Conservation (phyloP, 2,329 filamentous ascomycete species). For the Pseudogymnoascus sp. region DNA sequence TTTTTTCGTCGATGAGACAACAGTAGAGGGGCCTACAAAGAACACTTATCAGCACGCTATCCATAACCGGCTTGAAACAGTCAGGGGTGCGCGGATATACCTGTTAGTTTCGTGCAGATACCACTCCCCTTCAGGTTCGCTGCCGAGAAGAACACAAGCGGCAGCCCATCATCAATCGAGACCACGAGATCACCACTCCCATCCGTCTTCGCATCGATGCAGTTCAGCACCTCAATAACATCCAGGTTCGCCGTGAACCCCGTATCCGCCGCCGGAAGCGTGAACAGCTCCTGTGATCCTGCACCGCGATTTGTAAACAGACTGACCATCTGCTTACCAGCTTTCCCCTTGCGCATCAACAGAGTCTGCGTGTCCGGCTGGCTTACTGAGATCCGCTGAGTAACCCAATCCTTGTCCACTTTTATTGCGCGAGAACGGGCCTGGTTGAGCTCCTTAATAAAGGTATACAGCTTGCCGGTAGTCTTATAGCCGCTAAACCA, state of each 20-base stretch:
- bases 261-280: background rate
- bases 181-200: background rate
- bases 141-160: background rate
- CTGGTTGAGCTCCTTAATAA: conserved; percentile 36
- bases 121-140: conserved; percentile 4
- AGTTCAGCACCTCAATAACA: conserved; percentile 1
- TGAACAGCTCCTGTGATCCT: background rate
- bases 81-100: background rate
- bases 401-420: conserved; percentile 1
- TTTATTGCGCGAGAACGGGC: conserved; percentile 28
- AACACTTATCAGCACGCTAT: background rate
- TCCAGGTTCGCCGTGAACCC: background rate
- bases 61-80: background rate
- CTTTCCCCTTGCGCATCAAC: background rate
- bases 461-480: conserved; percentile 31
- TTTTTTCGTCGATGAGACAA: background rate
- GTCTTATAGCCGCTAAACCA: conserved; percentile 37
- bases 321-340: background rate
- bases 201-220: conserved; percentile 4
- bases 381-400: background rate
- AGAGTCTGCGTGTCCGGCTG: background rate
- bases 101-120: conserved; percentile 1
- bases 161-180: background rate
- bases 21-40: background rate
- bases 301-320: background rate